Conservation (phyloP, 2,329 filamentous ascomycete genomes). For the Diaporthe sp. region DNA sequence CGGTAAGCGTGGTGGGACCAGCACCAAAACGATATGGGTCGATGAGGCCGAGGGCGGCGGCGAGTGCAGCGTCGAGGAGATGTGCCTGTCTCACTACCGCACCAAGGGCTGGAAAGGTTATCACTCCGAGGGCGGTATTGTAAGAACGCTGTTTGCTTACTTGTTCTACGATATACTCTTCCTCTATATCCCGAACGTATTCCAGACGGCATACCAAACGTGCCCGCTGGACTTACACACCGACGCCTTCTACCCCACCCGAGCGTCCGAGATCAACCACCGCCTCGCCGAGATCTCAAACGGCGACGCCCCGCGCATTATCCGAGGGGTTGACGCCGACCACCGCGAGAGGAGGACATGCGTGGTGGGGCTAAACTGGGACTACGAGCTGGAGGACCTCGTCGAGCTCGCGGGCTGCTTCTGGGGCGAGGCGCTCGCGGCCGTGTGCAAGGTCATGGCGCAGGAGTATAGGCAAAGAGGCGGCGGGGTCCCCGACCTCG, state of each 20-base stretch:
- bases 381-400: constrained; percentile 84
- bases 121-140: constrained; percentile 90
- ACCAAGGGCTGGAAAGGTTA: constrained; percentile 92
- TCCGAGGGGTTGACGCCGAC: constrained; percentile 76
- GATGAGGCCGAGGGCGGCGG: constrained; percentile 78
- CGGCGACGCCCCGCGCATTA: constrained; percentile 77
- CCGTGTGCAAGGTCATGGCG: constrained; percentile 92
- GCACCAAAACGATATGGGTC: constrained; percentile 88
- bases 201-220: constrained; percentile 95
- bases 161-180: constrained; percentile 96
- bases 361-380: constrained; percentile 93
- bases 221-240: constrained; percentile 94
- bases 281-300: constrained; percentile 90
- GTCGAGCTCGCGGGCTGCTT: constrained; percentile 85
- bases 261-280: constrained; percentile 91
- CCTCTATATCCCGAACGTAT: constrained; percentile 94
- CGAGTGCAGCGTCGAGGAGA: constrained; percentile 90
- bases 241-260: constrained; percentile 88
- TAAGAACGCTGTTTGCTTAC: constrained; percentile 91
- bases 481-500: constrained; percentile 91
- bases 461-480: constrained; percentile 93
- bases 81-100: constrained; percentile 92
- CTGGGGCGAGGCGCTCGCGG: constrained; percentile 82
- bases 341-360: constrained; percentile 82
- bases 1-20: constrained; percentile 58